Percentiles rank a stretch among this genome's conserved stretches.
These are phyloP conservation scores for Cajanus cajan DNA, from an alignment of 306 rosid genomes.

Conservation along the genomic window DNA sequence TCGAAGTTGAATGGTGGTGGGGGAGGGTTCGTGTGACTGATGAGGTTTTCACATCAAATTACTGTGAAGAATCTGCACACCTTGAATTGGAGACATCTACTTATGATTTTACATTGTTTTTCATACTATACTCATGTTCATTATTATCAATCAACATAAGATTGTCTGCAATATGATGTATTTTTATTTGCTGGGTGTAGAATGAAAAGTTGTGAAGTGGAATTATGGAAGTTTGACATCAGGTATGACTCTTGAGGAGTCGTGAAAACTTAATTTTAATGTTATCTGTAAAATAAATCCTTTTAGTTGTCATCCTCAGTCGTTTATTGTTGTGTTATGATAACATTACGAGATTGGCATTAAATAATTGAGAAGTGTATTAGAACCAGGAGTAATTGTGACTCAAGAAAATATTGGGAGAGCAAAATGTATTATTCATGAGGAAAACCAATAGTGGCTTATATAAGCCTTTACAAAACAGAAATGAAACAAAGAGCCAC, in stretches of 20 bases:
- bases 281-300: too few species aligned
- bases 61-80: constrained; percentile 10
- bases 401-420: too few species aligned
- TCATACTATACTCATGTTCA: not conserved
- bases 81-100: not conserved
- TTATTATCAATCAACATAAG: not conserved
- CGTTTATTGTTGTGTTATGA: too few species aligned
- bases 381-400: too few species aligned
- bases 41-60: not conserved
- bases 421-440: too few species aligned
- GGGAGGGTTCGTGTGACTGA: not conserved
- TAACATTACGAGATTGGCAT: too few species aligned
- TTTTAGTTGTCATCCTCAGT: too few species aligned
- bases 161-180: not conserved
- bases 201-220: not conserved
- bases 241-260: not conserved
- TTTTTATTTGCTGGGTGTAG: not conserved
- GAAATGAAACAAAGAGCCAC: too few species aligned
- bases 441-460: too few species aligned
- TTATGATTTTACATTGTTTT: not conserved
- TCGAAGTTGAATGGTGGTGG: not conserved
- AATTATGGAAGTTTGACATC: not conserved
- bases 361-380: too few species aligned
- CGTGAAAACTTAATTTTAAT: not conserved
- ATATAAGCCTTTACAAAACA: too few species aligned